These are phyloP conservation scores for Xerocomus nothofagi DNA, from an alignment of 1,284 basidiomycete genomes.

Conservation along the genomic window DNA sequence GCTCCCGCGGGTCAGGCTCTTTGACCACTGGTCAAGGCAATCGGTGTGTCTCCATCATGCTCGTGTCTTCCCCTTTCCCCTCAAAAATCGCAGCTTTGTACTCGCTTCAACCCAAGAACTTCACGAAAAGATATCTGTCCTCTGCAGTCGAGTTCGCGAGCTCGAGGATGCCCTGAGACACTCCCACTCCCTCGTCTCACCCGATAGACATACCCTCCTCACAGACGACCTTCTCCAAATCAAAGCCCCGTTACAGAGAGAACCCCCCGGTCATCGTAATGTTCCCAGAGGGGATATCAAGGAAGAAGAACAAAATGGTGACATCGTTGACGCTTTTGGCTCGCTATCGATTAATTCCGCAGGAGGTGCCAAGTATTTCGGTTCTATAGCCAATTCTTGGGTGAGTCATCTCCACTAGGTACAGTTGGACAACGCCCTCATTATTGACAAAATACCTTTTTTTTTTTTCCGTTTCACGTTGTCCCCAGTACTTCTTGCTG, in stretches of 20 bases:
- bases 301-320: conserved; percentile 64
- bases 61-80: neutral
- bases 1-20: conserved; percentile 46
- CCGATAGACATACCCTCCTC: conserved; percentile 66
- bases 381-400: conserved; percentile 75
- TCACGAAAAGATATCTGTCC: conserved; percentile 77
- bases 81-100: conserved; percentile 55
- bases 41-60: conserved; percentile 46
- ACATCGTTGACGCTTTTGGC: conserved; percentile 76
- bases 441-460: neutral
- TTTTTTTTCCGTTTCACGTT: neutral
- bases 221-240: conserved; percentile 67
- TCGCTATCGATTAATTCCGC: conserved; percentile 67
- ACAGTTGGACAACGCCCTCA: neutral
- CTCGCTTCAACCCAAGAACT: conserved; percentile 79
- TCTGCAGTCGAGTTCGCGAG: conserved; percentile 70
- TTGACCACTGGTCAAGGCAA: conserved; percentile 79
- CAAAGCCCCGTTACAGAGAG: conserved; percentile 71
- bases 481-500: conserved; percentile 66
- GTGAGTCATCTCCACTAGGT: conserved; percentile 36
- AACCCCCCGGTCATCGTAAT: conserved; percentile 38
- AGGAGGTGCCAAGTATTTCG: conserved; percentile 71
- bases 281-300: conserved; percentile 35
- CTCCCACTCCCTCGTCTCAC: conserved; percentile 57
- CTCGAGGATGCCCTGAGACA: conserved; percentile 71